Evolutionary conservation across 2,329 filamentous ascomycete genomes (phyloP).

Genomic region (Arthroderma sp.): DNA sequence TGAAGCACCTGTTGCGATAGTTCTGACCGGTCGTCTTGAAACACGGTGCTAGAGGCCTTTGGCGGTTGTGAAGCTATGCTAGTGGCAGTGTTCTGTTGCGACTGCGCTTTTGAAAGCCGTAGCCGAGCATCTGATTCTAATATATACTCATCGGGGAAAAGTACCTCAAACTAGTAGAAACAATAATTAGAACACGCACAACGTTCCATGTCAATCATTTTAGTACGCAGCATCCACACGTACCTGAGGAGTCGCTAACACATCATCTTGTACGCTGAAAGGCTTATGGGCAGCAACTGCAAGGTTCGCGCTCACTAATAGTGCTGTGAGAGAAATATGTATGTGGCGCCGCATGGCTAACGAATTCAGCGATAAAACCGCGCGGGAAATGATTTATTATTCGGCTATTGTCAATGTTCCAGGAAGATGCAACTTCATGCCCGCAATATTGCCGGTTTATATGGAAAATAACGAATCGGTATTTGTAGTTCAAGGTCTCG

Average conservation of each 20-base stretch:
- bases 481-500: neutral
- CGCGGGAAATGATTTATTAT: neutral
- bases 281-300: conserved; percentile 42
- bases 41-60: neutral
- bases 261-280: conserved; percentile 81
- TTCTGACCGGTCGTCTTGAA: conserved; percentile 10
- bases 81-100: conserved; percentile 15
- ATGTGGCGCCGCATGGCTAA: conserved; percentile 8
- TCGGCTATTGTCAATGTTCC: neutral
- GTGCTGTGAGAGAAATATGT: conserved; percentile 16
- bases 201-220: neutral
- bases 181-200: neutral
- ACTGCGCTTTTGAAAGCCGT: conserved; percentile 34
- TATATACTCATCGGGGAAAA: conserved; percentile 61
- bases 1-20: conserved; percentile 18
- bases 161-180: conserved; percentile 57
- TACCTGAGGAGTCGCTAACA: conserved; percentile 79
- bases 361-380: neutral
- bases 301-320: conserved; percentile 24
- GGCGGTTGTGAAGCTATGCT: conserved; percentile 11
- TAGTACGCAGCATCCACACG: neutral
- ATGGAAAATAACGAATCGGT: neutral
- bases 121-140: conserved; percentile 57
- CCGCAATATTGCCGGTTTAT: neutral
- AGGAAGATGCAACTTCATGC: neutral